Conservation (phyloP, 768 basidiomycete genomes). For the Tulasnella sp. region DNA sequence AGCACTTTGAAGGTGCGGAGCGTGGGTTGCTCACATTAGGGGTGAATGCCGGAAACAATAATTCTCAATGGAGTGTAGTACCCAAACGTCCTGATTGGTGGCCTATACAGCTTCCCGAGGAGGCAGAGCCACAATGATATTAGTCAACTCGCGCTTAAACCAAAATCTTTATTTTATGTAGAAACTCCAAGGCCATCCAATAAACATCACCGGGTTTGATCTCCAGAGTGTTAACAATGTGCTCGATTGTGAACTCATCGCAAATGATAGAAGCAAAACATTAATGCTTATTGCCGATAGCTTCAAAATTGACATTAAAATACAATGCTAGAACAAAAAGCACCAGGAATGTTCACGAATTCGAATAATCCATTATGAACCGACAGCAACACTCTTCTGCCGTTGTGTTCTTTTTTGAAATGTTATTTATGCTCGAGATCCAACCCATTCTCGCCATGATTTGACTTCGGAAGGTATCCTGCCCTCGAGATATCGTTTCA, state of each 20-base stretch:
- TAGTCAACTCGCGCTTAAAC: too few species aligned
- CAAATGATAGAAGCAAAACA: too few species aligned
- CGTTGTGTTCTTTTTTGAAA: background rate
- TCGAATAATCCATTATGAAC: background rate
- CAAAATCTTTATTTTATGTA: too few species aligned
- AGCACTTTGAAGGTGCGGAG: conserved; percentile 48
- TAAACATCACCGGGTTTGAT: too few species aligned
- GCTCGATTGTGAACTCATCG: too few species aligned
- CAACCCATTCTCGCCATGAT: conserved; percentile 86
- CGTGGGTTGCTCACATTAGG: conserved; percentile 26
- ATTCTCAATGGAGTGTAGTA: background rate
- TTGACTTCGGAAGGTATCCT: conserved; percentile 80
- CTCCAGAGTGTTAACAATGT: too few species aligned
- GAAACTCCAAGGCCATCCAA: too few species aligned
- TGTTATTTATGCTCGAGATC: conserved; percentile 33
- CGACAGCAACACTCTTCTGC: too few species aligned
- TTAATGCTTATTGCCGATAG: background rate
- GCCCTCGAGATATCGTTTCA: conserved; percentile 72
- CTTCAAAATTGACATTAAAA: background rate
- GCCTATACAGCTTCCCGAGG: background rate
- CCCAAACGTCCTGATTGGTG: background rate
- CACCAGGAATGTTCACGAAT: background rate
- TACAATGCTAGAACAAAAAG: background rate
- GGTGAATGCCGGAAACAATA: background rate
- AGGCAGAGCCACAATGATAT: too few species aligned